Base-by-base conservation (phyloP, 1,139 yeast genomes). In the Saccharomycopsis hybrid region DNA sequence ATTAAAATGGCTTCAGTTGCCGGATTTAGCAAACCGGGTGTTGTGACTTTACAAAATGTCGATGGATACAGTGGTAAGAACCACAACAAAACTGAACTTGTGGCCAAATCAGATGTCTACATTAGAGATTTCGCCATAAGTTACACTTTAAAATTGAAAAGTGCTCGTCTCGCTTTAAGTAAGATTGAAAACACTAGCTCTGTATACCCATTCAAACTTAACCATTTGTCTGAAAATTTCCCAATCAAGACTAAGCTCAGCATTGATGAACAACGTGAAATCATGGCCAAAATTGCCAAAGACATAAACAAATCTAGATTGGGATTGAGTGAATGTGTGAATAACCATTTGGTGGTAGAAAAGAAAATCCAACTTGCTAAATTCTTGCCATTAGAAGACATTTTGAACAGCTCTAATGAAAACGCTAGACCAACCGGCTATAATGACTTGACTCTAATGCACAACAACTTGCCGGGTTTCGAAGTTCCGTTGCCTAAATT, bases 201-300 rank as follows among this genome's bases (percentile, higher is more conserved):
- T 27, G 97, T 92, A 40, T 92, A 78, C 67, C 97, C 98, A 52
- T 88, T 92, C 74, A 90, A 89, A 68, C 73, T 90, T 56, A 71
- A 85, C 47, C 82, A 84, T 64, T 68, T 84, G 48, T 73, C 85
- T 13, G 71, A 73, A 28, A 61, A 67, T 44, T 81, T 82, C 75
- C 88, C 90, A 58, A 66, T 80, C 44, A 65, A 73, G 47, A 59
- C 67, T 43, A 66, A 69, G 46, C 64, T 67, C 36, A 68, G 67
- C 39, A 56, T 62, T 11, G 62, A 62, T 31, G 58, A 65, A 2
- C 58, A 64, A 41, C 62, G 67, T 37, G 64, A 64, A 18, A 68
- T 67, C 67, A 62, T 69, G 66, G 61, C 67, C 59, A 55, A 60
- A 37, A 70, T 84, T 54, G 72, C 72, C 54, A 66, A 73, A 54